Conservation (phyloP, 805 yeast species). For the Spathaspora arborariae region DNA sequence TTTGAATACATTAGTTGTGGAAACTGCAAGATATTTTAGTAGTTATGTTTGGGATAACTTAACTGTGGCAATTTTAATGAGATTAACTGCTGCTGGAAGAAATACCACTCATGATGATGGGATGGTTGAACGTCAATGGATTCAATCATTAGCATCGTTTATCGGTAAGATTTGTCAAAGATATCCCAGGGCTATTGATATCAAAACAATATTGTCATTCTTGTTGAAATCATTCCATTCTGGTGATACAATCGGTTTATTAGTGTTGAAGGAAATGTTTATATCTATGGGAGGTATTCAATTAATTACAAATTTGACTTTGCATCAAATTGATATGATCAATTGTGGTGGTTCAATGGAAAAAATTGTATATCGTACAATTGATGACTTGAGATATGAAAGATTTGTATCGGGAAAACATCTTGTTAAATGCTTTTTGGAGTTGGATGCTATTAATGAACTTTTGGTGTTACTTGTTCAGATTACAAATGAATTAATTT, state of each 20-base stretch:
- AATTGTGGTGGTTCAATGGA: conserved; percentile 62
- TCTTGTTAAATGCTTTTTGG: conserved; percentile 44
- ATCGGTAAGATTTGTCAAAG: conserved; percentile 66
- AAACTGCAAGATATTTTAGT: conserved; percentile 72
- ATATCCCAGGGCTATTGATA: conserved; percentile 51
- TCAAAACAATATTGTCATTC: conserved; percentile 58
- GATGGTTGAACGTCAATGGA: conserved; percentile 76
- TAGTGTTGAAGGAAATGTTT: conserved; percentile 65
- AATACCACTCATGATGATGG: conserved; percentile 72
- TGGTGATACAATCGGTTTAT: conserved; percentile 55
- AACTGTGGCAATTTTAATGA: conserved; percentile 65
- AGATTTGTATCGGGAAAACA: conserved; percentile 45
- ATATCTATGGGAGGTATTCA: conserved; percentile 77
- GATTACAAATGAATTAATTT: conserved; percentile 38
- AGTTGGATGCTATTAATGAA: conserved; percentile 51
- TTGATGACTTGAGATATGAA: conserved; percentile 54
- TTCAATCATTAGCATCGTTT: conserved; percentile 76
- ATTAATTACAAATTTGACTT: conserved; percentile 61
- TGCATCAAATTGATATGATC: conserved; percentile 59
- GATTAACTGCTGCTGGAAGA: conserved; percentile 65
- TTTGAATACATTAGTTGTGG: conserved; percentile 71
- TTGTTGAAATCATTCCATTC: conserved; percentile 60
- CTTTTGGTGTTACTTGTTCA: conserved; percentile 61
- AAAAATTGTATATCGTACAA: conserved; percentile 50
- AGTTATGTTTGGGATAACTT: conserved; percentile 82